Evolutionary conservation across 306 rosid genomes (phyloP), one percentile per base, ranked within the genome.

Genomic region (Inga oerstediana): DNA sequence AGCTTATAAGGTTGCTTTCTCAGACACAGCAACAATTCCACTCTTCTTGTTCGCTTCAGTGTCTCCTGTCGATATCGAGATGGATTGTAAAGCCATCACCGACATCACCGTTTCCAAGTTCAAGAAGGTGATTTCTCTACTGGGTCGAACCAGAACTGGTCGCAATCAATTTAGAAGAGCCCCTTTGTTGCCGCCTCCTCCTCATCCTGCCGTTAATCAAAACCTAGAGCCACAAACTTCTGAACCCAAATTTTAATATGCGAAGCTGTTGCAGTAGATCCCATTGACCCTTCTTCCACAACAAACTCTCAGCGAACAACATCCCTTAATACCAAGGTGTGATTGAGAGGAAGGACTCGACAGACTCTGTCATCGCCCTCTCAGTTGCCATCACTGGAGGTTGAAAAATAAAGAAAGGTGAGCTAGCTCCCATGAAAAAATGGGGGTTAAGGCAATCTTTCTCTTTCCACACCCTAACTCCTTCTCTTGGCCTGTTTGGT

Each of bases 101-200:
- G 93, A 91, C 80, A 89, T 80, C 7, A 97, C 95, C 6, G 95
- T 95, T 56, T 91, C 97, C 17, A 93, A 95, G 90, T 93, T 93
- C 88, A 91, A 88, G 74, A 84, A 82, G 78, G 98, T 92, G 1
- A 93, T 95, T 83, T 93, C 98, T 35, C 94, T 93, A 17, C 90
- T 95, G 13, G 98, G 94, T 74, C 92, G 91, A 45, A 88, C 89
- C 62, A 86, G 98, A 39, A 89, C 93, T 34, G 98, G 98, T 14
- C 98, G 92, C 51, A 97, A 97, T 43, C 94, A 98, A 0, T 95
- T 95, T 81, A 78, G 98, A 43, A 77, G 98, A 76, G 97, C 91
- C 27, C 98, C 98, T 48, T 45, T 92, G 39, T 14, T 45, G 35
- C 17, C 54, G 37, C 12, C 78, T 27, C 17, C 51, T 52, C n/a